Evolutionary conservation across 306 rosid species (phyloP).

Genomic region (Malus asiatica): DNA sequence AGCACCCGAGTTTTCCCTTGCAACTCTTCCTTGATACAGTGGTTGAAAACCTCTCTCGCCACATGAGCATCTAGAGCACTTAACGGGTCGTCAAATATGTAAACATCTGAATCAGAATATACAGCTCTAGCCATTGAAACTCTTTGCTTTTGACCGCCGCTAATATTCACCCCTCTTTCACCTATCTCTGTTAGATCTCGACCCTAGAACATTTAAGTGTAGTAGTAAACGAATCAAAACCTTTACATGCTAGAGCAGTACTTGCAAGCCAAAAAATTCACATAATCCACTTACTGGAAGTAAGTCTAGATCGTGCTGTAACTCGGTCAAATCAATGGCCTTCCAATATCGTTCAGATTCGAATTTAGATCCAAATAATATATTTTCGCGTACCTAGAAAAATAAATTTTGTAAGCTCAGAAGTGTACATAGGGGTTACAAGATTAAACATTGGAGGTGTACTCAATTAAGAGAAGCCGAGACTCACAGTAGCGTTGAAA

Average conservation of each 20-base stretch:
- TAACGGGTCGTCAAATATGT: slow-evolving; percentile 86
- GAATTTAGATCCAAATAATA: slow-evolving; percentile 71
- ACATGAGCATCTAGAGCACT: slow-evolving; percentile 94
- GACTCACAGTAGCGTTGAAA: slow-evolving; percentile 86
- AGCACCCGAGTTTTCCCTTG: slow-evolving; percentile 74
- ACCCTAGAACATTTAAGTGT: slow-evolving; percentile 37
- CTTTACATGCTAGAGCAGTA: slow-evolving; percentile 4
- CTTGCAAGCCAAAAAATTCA: slow-evolving; percentile 1
- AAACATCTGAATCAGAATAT: slow-evolving; percentile 76
- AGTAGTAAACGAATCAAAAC: not conserved
- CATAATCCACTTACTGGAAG: slow-evolving; percentile 65
- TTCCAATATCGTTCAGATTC: slow-evolving; percentile 55
- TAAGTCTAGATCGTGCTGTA: slow-evolving; percentile 63
- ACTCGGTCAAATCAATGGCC: slow-evolving; percentile 59
- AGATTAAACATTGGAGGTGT: not conserved
- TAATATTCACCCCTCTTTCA: slow-evolving; percentile 88
- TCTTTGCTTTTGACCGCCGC: slow-evolving; percentile 97
- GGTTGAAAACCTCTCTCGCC: slow-evolving; percentile 76
- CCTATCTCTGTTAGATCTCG: slow-evolving; percentile 85
- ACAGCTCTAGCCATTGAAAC: slow-evolving; percentile 88
- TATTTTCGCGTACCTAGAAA: slow-evolving; percentile 73
- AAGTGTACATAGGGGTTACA: slow-evolving; percentile 2
- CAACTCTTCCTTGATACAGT: slow-evolving; percentile 76
- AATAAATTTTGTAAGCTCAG: slow-evolving; percentile 8
- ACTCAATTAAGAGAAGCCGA: not conserved